Percentiles rank a stretch among this genome's conserved stretches.
These are phyloP conservation scores for Biscogniauxia marginata DNA, from an alignment of 2,329 filamentous ascomycete genomes.

Conservation along the genomic window DNA sequence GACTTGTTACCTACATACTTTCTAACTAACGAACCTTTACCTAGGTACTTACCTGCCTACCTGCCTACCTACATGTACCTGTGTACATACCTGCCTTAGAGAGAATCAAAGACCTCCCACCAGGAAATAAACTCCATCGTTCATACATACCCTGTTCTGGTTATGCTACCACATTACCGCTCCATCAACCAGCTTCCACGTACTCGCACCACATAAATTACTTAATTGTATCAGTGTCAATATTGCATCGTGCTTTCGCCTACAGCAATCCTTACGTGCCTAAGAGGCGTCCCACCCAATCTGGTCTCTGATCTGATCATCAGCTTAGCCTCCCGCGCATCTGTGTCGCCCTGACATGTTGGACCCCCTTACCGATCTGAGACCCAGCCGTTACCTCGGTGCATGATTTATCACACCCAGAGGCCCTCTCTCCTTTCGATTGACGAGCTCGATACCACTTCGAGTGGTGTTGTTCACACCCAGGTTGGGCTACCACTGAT, in stretches of 20 bases:
- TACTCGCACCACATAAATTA: no score
- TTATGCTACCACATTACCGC: no score
- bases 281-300: no score
- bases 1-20: neutral
- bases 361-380: slow-evolving; percentile 11
- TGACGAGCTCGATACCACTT: neutral
- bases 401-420: neutral
- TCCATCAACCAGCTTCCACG: no score
- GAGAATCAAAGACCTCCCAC: no score
- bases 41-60: neutral
- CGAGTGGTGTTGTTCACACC: neutral
- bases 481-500: neutral
- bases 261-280: no score
- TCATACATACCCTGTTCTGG: no score
- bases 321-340: slow-evolving; percentile 21
- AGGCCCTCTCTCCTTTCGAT: neutral
- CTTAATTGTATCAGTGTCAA: no score
- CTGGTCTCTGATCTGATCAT: slow-evolving; percentile 21
- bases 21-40: no score
- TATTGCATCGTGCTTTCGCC: no score
- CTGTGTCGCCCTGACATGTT: slow-evolving; percentile 5
- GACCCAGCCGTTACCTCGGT: slow-evolving; percentile 19
- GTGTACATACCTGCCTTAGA: no score
- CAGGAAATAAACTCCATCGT: no score
- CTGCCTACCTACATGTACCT: neutral